Conservation (phyloP, 2,329 filamentous ascomycete genomes). For the Fusarium robinianum region DNA sequence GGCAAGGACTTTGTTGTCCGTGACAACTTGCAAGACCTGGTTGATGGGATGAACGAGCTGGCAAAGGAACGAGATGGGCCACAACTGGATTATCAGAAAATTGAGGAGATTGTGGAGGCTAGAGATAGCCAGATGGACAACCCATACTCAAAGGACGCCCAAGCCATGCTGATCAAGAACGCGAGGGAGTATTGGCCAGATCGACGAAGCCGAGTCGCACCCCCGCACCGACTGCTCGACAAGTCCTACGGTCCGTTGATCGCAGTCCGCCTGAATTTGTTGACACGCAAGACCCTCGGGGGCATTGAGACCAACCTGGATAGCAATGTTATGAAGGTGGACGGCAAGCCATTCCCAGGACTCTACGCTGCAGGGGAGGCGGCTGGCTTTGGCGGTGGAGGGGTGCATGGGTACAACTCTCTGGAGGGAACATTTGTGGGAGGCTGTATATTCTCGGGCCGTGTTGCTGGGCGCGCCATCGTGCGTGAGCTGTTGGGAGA, state of each 20-base stretch:
- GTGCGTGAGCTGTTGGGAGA: constrained; percentile 48
- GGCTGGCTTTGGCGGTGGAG: constrained; percentile 65
- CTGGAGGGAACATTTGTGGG: constrained; percentile 66
- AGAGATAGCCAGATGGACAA: constrained; percentile 63
- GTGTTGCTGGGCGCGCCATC: constrained; percentile 60
- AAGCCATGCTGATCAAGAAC: constrained; percentile 65
- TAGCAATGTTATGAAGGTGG: constrained; percentile 59
- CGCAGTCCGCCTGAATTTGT: constrained; percentile 62
- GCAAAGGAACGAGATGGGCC: constrained; percentile 52
- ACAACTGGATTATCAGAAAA: constrained; percentile 48
- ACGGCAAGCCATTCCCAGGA: constrained; percentile 53
- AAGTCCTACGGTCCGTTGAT: constrained; percentile 61
- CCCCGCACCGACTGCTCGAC: constrained; percentile 59
- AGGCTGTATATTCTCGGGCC: constrained; percentile 65
- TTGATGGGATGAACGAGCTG: constrained; percentile 63
- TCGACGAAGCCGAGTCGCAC: constrained; percentile 53
- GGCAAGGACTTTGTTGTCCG: constrained; percentile 63
- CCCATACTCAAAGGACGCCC: constrained; percentile 61
- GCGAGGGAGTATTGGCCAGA: constrained; percentile 61
- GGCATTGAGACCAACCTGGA: constrained; percentile 63
- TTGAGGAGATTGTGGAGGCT: constrained; percentile 54
- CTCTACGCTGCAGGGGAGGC: constrained; percentile 65
- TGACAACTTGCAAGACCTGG: constrained; percentile 59
- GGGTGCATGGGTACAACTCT: constrained; percentile 65
- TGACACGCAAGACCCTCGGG: constrained; percentile 65